Percentiles rank a stretch among this genome's conserved stretches.
Evolutionary conservation across 2,329 filamentous ascomycete species (phyloP).

Genomic region (Clarireedia paspali): DNA sequence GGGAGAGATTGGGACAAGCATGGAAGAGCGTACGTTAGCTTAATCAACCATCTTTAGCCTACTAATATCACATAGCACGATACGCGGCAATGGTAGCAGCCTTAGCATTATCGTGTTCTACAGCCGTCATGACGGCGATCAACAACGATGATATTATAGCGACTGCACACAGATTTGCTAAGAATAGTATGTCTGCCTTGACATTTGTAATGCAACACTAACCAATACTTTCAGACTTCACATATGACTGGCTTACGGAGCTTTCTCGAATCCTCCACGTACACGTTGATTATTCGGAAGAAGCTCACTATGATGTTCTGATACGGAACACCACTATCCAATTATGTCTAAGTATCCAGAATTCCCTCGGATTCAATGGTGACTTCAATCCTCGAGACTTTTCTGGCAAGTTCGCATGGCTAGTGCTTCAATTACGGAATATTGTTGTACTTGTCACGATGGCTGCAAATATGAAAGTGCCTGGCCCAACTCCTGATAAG

Average conservation of each 20-base stretch:
- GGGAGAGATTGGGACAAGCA: conserved; percentile 40
- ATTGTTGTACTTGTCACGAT: conserved; percentile 59
- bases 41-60: not conserved
- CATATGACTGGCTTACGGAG: conserved; percentile 56
- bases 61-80: conserved; percentile 34
- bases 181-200: conserved; percentile 19
- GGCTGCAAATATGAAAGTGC: conserved; percentile 42
- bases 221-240: conserved; percentile 41
- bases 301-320: conserved; percentile 62
- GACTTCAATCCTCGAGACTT: conserved; percentile 55
- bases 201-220: not conserved
- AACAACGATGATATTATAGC: conserved; percentile 67
- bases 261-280: conserved; percentile 63
- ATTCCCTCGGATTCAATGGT: conserved; percentile 66
- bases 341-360: conserved; percentile 69
- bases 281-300: conserved; percentile 74
- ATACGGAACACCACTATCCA: conserved; percentile 67
- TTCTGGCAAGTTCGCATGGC: conserved; percentile 65
- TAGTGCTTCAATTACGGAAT: conserved; percentile 68
- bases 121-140: conserved; percentile 37
- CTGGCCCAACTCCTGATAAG: conserved; percentile 46
- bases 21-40: conserved; percentile 40
- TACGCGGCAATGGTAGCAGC: conserved; percentile 54
- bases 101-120: conserved; percentile 46
- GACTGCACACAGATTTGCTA: conserved; percentile 39